A percentile compares a stretch with the other conserved stretches of the same genome.
Conservation (phyloP, 768 basidiomycete genomes). For the Pleurotus cornucopiae region DNA sequence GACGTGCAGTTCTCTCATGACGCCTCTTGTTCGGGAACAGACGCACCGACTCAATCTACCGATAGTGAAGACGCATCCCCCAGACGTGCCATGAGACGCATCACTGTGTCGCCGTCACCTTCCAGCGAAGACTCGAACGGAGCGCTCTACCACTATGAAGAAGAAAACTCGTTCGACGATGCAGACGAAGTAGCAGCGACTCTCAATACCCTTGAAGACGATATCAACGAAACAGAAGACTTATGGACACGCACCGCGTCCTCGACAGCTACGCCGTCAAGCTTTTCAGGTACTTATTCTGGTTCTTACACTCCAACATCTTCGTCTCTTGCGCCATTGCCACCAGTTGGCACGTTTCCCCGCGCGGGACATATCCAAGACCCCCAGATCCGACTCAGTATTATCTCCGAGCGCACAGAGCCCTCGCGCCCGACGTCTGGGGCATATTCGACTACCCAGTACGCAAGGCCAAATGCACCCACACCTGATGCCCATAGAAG, state of each 20-base stretch:
- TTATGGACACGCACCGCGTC: conserved; percentile 57
- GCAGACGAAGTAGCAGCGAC: conserved; percentile 76
- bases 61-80: conserved; percentile 39
- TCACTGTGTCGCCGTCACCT: conserved; percentile 50
- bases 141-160: conserved; percentile 33
- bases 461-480: conserved; percentile 32
- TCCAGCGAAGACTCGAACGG: conserved; percentile 26
- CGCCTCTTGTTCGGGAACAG: too few relatives aligned
- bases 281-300: conserved; percentile 35
- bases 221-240: conserved; percentile 61
- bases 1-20: too few relatives aligned
- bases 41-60: conserved; percentile 40
- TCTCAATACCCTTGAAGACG: conserved; percentile 62
- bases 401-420: conserved; percentile 77
- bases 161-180: conserved; percentile 63
- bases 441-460: conserved; percentile 26
- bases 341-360: conserved; percentile 34
- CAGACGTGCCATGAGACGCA: conserved; percentile 44
- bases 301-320: conserved; percentile 31
- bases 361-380: conserved; percentile 27
- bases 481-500: conserved; percentile 43
- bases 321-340: conserved; percentile 35
- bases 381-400: conserved; percentile 55
- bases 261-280: conserved; percentile 23
- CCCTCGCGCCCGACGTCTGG: conserved; percentile 56